These are phyloP conservation scores for Theileria orientalis DNA, from an alignment of 169 alveolate genomes.

Conservation along the genomic window DNA sequence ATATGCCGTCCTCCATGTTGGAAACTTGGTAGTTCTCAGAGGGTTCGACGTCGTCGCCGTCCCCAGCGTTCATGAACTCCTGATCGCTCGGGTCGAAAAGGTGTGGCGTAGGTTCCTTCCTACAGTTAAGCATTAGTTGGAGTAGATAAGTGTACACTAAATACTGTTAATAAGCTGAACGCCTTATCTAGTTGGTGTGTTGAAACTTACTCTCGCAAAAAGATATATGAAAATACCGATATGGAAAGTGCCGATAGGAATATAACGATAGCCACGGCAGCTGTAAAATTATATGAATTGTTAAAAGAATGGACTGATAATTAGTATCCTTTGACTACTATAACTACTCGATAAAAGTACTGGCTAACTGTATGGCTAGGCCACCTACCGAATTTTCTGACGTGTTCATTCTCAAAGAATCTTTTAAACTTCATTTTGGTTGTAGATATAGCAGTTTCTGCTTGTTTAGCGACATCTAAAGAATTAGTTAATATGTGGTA, in stretches of 20 bases:
- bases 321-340: too few relatives aligned
- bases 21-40: slow-evolving; percentile 50
- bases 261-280: slow-evolving; percentile 19
- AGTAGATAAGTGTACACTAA: neutral
- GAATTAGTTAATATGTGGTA: too few relatives aligned
- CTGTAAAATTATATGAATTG: slow-evolving; percentile 10
- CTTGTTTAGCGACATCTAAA: too few relatives aligned
- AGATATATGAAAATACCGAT: slow-evolving; percentile 18
- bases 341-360: too few relatives aligned
- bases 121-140: neutral
- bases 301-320: neutral
- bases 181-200: neutral
- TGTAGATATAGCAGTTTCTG: too few relatives aligned
- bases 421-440: neutral
- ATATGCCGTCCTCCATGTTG: slow-evolving; percentile 49
- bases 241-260: slow-evolving; percentile 20
- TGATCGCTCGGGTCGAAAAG: slow-evolving; percentile 18
- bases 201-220: slow-evolving; percentile 11
- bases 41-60: slow-evolving; percentile 46
- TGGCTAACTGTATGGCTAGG: neutral
- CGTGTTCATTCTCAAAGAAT: neutral
- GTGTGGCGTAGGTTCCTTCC: slow-evolving; percentile 15
- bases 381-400: slow-evolving; percentile 1
- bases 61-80: slow-evolving; percentile 39
- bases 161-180: neutral